A percentile compares a stretch with the other conserved stretches of the same genome.
These are phyloP conservation scores for Ustilago trichophora DNA, from an alignment of 1,284 basidiomycete genomes.

Conservation along the genomic window DNA sequence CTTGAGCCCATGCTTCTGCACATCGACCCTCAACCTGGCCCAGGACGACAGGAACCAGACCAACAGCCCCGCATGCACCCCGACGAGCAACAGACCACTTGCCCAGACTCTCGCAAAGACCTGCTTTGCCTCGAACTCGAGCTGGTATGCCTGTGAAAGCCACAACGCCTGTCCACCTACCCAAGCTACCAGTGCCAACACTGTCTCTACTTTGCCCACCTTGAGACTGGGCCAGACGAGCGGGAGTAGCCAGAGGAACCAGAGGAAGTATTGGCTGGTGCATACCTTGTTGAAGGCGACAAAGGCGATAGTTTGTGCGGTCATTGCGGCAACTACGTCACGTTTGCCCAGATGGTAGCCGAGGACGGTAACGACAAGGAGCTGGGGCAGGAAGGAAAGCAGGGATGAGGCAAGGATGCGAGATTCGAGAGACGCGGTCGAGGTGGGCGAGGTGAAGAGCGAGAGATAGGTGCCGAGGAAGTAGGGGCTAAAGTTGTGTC, in stretches of 20 bases:
- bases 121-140: constrained; percentile 61
- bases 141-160: constrained; percentile 60
- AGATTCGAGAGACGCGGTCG: constrained; percentile 2
- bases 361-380: constrained; percentile 74
- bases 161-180: constrained; percentile 70
- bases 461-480: constrained; percentile 90
- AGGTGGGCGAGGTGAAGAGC: constrained; percentile 5
- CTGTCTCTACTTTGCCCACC: constrained; percentile 14
- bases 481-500: constrained; percentile 98
- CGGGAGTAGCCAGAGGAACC: constrained; percentile 92
- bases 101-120: constrained; percentile 57
- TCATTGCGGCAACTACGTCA: constrained; percentile 81
- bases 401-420: constrained; percentile 45
- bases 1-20: constrained; percentile 29
- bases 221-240: constrained; percentile 76
- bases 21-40: constrained; percentile 27
- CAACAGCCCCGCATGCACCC: constrained; percentile 42
- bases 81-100: constrained; percentile 48
- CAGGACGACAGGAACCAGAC: constrained; percentile 52
- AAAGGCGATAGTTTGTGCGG: constrained; percentile 88
- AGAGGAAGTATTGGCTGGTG: constrained; percentile 97
- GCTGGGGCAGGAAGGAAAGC: constrained; percentile 73
- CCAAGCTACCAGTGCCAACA: constrained; percentile 73
- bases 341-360: constrained; percentile 75
- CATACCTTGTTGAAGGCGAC: constrained; percentile 98